phyloP scores from a whole-genome alignment of 768 basidiomycete genomes.

The Suillus sp. region DNA sequence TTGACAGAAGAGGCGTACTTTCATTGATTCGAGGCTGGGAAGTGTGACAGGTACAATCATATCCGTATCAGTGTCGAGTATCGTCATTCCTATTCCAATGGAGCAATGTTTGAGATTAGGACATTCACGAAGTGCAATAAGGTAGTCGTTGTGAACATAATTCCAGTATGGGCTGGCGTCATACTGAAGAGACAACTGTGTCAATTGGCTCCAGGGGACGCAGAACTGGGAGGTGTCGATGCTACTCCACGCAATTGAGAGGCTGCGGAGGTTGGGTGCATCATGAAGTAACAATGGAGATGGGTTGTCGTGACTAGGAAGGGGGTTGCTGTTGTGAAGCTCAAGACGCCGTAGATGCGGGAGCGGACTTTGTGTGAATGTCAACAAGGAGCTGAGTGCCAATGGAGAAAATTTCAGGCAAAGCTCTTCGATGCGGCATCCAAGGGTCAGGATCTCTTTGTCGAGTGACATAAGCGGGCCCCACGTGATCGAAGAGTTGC shows the following conservation, averaged over 20 bases:
- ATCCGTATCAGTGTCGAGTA: constrained; percentile 20
- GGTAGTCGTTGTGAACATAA: constrained; percentile 31
- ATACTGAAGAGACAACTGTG: constrained; percentile 30
- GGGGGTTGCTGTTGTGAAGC: constrained; percentile 26
- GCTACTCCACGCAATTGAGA: constrained; percentile 30
- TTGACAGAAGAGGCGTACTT: constrained; percentile 28
- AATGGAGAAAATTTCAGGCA: constrained; percentile 25
- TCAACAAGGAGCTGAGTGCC: constrained; percentile 29
- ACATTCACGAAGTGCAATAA: constrained; percentile 26
- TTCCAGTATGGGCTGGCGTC: constrained; percentile 33
- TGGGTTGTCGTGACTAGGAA: constrained; percentile 29
- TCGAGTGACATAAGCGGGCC: constrained; percentile 33
- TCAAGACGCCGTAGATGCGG: constrained; percentile 30
- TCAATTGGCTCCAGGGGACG: constrained; percentile 32
- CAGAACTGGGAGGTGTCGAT: constrained; percentile 31
- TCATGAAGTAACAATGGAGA: constrained; percentile 27
- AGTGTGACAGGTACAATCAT: constrained; percentile 28
- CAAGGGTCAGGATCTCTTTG: constrained; percentile 30
- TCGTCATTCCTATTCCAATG: constrained; percentile 28
- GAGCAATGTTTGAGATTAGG: constrained; percentile 30
- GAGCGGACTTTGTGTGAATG: constrained; percentile 28
- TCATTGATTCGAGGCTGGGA: constrained; percentile 30
- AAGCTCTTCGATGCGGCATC: constrained; percentile 23
- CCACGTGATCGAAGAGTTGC: constrained; percentile 27
- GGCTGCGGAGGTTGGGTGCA: constrained; percentile 30